Conservation (phyloP, 495 filamentous ascomycete genomes). For the Echria macrotheca region DNA sequence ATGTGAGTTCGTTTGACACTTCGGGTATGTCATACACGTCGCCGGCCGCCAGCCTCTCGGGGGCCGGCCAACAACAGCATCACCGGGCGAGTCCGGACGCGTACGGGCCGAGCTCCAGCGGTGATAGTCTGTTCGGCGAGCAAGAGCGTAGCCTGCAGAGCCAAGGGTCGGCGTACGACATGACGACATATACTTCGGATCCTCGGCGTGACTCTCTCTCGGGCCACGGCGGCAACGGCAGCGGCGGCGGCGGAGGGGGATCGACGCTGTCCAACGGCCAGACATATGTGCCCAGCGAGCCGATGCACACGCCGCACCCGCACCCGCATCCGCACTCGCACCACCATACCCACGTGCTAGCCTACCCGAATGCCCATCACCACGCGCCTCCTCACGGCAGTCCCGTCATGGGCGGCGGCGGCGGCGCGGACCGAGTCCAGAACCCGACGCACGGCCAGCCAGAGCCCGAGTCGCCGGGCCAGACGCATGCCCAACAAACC, state of each 20-base stretch:
- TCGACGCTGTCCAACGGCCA: conserved; percentile 20
- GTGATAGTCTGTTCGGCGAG: conserved; percentile 9
- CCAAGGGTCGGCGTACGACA: conserved; percentile 18
- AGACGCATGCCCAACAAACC: too few relatives aligned
- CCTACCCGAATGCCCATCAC: too few relatives aligned
- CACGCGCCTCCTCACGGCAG: too few relatives aligned
- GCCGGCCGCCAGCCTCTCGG: neutral
- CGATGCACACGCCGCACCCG: neutral
- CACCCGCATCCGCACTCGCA: conserved; percentile 1
- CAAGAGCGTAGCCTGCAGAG: conserved; percentile 20
- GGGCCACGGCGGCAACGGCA: conserved; percentile 8
- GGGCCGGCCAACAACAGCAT: conserved; percentile 3
- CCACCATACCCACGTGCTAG: too few relatives aligned
- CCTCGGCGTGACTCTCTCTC: conserved; percentile 16
- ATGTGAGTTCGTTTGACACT: conserved; percentile 14
- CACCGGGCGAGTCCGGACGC: neutral
- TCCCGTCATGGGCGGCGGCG: too few relatives aligned
- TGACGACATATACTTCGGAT: conserved; percentile 18
- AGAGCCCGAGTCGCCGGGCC: too few relatives aligned
- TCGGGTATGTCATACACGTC: conserved; percentile 11
- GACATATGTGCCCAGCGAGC: conserved; percentile 23
- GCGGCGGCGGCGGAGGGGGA: conserved; percentile 8
- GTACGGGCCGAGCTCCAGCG: neutral
- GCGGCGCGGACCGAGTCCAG: too few relatives aligned
- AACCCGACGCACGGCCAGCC: too few relatives aligned